phyloP scores from a whole-genome alignment of 2,329 filamentous ascomycete genomes.

The Xylariaceae sp. region DNA sequence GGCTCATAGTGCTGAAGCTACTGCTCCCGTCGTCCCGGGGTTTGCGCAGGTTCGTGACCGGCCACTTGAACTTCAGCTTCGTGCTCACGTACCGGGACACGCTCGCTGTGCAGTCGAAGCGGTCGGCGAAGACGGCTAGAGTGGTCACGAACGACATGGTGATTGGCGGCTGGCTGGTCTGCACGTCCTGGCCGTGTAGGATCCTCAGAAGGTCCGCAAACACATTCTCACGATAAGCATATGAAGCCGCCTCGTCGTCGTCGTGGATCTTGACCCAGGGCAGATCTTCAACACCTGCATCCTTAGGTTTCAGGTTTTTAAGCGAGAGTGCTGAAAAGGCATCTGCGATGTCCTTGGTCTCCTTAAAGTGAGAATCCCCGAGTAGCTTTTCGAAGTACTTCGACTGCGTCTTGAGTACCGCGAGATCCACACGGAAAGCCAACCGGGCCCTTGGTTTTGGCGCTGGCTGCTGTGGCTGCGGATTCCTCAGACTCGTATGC shows the following conservation, averaged over 20 bases:
- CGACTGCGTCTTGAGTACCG: conserved; percentile 53
- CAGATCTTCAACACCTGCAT: conserved; percentile 47
- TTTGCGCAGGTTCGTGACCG: conserved; percentile 38
- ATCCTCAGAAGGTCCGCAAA: conserved; percentile 63
- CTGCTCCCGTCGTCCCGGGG: conserved; percentile 34
- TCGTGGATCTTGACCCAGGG: conserved; percentile 60
- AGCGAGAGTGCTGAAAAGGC: conserved; percentile 46
- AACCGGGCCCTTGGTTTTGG: conserved; percentile 36
- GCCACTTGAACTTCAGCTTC: conserved; percentile 50
- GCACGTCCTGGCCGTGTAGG: conserved; percentile 51
- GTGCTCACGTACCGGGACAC: conserved; percentile 50
- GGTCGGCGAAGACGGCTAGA: conserved; percentile 65
- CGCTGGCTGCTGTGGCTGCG: conserved; percentile 21
- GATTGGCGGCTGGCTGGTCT: conserved; percentile 32
- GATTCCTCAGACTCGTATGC: conserved; percentile 16
- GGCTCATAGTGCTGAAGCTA: conserved; percentile 29
- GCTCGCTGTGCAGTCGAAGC: conserved; percentile 59
- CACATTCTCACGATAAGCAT: conserved; percentile 53
- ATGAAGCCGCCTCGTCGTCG: conserved; percentile 61
- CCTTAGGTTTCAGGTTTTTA: conserved; percentile 41
- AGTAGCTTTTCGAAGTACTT: conserved; percentile 66
- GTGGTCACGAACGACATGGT: conserved; percentile 60
- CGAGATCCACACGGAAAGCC: conserved; percentile 56
- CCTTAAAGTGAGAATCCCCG: conserved; percentile 56
- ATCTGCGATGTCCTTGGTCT: conserved; percentile 51